These are phyloP conservation scores for Spizellomyces sp. DNA, from an alignment of 192 early-diverging fungal species.

Conservation along the genomic window DNA sequence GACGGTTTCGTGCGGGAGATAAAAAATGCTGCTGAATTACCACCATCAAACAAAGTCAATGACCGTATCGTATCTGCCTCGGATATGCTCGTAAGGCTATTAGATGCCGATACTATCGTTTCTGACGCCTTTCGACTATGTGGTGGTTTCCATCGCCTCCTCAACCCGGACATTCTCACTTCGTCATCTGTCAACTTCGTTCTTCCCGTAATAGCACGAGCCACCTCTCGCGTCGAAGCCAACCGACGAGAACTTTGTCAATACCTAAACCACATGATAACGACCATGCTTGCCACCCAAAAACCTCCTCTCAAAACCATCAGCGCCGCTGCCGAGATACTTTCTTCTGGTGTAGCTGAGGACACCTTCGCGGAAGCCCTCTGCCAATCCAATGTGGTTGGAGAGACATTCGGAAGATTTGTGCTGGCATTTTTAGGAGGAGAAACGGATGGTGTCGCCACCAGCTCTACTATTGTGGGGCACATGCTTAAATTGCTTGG, in stretches of 20 bases:
- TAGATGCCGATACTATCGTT: not conserved
- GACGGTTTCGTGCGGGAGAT: not conserved
- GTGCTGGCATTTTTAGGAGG: conserved; percentile 5
- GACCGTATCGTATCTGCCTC: too few species aligned
- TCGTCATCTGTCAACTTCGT: conserved; percentile 5
- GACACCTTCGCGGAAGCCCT: conserved; percentile 6
- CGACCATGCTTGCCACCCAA: not conserved
- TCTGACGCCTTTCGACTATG: conserved; percentile 25
- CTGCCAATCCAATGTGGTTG: not conserved
- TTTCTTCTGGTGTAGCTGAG: not conserved
- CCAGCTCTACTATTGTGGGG: too few species aligned
- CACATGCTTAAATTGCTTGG: too few species aligned
- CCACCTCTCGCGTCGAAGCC: not conserved
- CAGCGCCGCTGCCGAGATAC: not conserved
- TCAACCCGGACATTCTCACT: not conserved
- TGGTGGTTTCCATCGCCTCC: conserved; percentile 18
- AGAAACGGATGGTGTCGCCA: too few species aligned
- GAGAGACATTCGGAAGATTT: conserved; percentile 14
- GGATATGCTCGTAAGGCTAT: conserved; percentile 6
- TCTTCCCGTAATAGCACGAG: conserved; percentile 15
- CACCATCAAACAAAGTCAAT: too few species aligned
- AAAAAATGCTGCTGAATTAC: not conserved
- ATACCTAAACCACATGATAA: conserved; percentile 1
- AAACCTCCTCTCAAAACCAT: conserved; percentile 2
- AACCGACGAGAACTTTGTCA: conserved; percentile 19